Evolutionary conservation across 2,329 filamentous ascomycete genomes (phyloP).

Genomic region (Aschersonia sp.): DNA sequence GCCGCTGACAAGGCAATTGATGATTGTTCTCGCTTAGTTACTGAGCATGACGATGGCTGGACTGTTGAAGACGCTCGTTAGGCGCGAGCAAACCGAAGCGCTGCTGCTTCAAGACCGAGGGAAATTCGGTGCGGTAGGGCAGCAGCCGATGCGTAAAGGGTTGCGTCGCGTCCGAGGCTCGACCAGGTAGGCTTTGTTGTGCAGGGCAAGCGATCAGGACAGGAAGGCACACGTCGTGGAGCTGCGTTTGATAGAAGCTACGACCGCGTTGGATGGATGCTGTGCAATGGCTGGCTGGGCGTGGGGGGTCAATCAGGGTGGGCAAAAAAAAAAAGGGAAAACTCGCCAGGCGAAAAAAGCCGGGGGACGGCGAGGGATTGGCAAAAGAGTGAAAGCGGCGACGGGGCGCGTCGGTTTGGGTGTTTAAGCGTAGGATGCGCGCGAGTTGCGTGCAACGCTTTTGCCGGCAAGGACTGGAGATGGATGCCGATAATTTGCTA

Average conservation of each 20-base stretch:
- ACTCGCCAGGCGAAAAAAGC: neutral
- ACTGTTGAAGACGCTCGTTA: slow-evolving; percentile 2
- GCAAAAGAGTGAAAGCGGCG: slow-evolving; percentile 29
- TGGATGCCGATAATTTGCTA: slow-evolving; percentile 44
- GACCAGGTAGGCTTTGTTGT: slow-evolving; percentile 6
- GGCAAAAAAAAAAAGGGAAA: slow-evolving; percentile 1
- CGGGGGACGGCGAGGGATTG: slow-evolving; percentile 9
- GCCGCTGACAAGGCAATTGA: slow-evolving; percentile 7
- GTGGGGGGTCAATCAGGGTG: neutral
- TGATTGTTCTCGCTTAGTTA: slow-evolving; percentile 13
- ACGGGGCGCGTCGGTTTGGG: slow-evolving; percentile 25
- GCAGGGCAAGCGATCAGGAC: slow-evolving; percentile 6
- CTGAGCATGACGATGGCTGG: slow-evolving; percentile 23
- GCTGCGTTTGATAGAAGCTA: slow-evolving; percentile 8
- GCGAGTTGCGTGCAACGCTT: slow-evolving; percentile 39
- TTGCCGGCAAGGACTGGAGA: slow-evolving; percentile 37
- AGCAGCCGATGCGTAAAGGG: neutral
- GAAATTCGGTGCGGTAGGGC: slow-evolving; percentile 9
- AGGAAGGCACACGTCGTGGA: slow-evolving; percentile 12
- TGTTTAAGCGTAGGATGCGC: slow-evolving; percentile 27
- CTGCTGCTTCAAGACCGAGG: neutral
- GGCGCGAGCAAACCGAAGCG: neutral
- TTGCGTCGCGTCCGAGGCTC: slow-evolving; percentile 11
- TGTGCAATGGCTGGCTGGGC: no score
- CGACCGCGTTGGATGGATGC: slow-evolving; percentile 4